These are phyloP conservation scores for Pyrenochaeta sp. DNA, from an alignment of 2,329 filamentous ascomycete species.

Conservation along the genomic window DNA sequence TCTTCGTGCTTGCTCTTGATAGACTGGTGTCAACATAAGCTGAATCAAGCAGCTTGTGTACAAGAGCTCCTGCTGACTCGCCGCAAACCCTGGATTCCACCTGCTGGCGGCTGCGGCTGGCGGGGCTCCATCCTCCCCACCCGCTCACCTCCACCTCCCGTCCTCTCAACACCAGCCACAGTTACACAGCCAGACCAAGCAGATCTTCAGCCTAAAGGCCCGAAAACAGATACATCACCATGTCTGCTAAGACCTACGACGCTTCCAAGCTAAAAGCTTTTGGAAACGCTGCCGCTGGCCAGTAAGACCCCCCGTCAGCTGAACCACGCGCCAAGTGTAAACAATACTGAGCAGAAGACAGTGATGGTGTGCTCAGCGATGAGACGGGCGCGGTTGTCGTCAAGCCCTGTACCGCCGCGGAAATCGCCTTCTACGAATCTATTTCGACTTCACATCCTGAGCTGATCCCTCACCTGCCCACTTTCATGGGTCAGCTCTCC, in stretches of 20 bases:
- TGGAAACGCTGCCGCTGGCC: slow-evolving; percentile 80
- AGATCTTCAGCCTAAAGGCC: not conserved
- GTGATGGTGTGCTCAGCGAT: slow-evolving; percentile 89
- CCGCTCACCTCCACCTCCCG: slow-evolving; percentile 9
- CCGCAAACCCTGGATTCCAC: slow-evolving; percentile 19
- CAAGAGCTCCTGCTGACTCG: slow-evolving; percentile 23
- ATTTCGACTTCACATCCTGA: slow-evolving; percentile 70
- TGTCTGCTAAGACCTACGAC: slow-evolving; percentile 60
- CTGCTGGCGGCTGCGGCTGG: too few relatives aligned
- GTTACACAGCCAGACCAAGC: slow-evolving; percentile 7
- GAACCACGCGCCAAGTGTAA: slow-evolving; percentile 9
- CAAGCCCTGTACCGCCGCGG: slow-evolving; percentile 87
- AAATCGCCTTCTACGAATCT: slow-evolving; percentile 89
- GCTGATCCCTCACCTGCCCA: slow-evolving; percentile 82
- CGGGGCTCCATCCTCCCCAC: slow-evolving; percentile 7
- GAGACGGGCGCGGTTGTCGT: slow-evolving; percentile 84
- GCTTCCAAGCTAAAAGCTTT: slow-evolving; percentile 71
- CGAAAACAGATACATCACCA: slow-evolving; percentile 16
- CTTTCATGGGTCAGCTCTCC: slow-evolving; percentile 79
- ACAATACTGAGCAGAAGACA: slow-evolving; percentile 49
- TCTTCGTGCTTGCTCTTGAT: too few relatives aligned
- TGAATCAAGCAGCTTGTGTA: too few relatives aligned
- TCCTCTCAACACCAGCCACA: slow-evolving; percentile 12
- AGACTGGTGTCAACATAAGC: too few relatives aligned
- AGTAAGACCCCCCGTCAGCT: slow-evolving; percentile 63